Base-by-base conservation (phyloP, 805 yeast genomes). In the Candida silvicultrix region DNA sequence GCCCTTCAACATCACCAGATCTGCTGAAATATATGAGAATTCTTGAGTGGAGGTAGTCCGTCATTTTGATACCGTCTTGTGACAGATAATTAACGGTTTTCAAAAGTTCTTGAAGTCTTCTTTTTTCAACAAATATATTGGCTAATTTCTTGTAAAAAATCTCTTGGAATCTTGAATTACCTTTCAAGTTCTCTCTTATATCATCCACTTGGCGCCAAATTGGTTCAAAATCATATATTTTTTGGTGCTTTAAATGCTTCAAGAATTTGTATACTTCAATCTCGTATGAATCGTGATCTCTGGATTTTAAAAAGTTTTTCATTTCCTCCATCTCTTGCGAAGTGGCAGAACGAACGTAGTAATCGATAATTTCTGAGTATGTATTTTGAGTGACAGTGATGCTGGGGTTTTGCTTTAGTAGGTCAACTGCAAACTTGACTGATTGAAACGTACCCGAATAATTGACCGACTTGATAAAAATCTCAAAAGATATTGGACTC, bases 351-450 rank as follows among this genome's bases (percentile, higher is more conserved):
- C 18, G 22, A 14, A 43, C 19, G 34, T 48, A 50, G 14, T 43
- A 14, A 2, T 37, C 11, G 14, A 42, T 42, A 7, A 56, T 21
- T 4, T 34, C 34, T 9, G 52, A 53, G 44, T 49, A 55, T 3
- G 59, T 51, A 1, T 31, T 29, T 19, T 48, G 46, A 37, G 49
- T 47, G 42, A 58, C 48, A 14, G 56, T 53, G 1, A 55, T 45
- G n/a, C 50, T 31, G 4, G 58, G 54, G 40, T 58, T 47, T 45
- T 52, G 49, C 28, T 48, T 49, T 29, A 57, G 40, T 23, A 58
- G 15, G 4, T 54, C 59, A 3, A 57, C 42, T 8, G 47, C 58
- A 36, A 59, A 57, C 19, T 46, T 45, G 3, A 56, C 35, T 0
- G 52, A 46, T 12, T 55, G 49, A 37, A 58, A 56, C 3, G 48